Conservation (phyloP, 768 basidiomycete genomes). For the Lactifluus hygrophoroides region DNA sequence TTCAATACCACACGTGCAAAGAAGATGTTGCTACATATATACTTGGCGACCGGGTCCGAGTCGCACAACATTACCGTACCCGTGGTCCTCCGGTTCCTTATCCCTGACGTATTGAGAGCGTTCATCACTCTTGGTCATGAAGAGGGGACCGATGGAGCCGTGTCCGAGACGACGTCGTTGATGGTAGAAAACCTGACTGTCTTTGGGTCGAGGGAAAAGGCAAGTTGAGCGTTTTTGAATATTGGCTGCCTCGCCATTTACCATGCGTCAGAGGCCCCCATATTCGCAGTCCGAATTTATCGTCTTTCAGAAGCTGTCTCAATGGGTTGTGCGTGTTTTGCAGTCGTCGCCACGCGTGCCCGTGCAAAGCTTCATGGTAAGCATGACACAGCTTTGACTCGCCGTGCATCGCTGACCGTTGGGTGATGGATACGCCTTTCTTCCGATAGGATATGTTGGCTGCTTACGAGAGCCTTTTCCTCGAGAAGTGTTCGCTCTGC, state of each 20-base stretch:
- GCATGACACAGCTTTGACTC: conserved; percentile 10
- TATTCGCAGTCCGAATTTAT: conserved; percentile 62
- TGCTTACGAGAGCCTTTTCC: conserved; percentile 54
- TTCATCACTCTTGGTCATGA: conserved; percentile 41
- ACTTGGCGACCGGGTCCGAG: conserved; percentile 32
- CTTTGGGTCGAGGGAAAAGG: conserved; percentile 69
- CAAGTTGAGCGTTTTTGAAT: conserved; percentile 23
- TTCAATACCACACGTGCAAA: conserved; percentile 40
- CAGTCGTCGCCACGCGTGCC: conserved; percentile 44
- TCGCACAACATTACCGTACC: conserved; percentile 24
- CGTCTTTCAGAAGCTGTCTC: conserved; percentile 57
- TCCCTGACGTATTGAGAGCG: conserved; percentile 57
- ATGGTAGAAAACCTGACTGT: conserved; percentile 56
- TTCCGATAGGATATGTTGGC: conserved; percentile 48
- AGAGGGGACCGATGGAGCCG: conserved; percentile 22
- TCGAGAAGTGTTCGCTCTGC: conserved; percentile 51
- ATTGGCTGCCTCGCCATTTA: background rate
- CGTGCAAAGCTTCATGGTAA: conserved; percentile 46
- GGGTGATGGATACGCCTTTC: background rate
- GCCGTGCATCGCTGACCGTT: background rate
- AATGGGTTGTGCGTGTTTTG: conserved; percentile 55
- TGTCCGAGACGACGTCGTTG: conserved; percentile 25
- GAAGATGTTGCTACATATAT: conserved; percentile 42
- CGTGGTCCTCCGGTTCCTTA: conserved; percentile 46
- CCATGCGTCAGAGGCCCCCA: conserved; percentile 43